A percentile compares a stretch with the other conserved stretches of the same genome.
Evolutionary conservation across 768 basidiomycete genomes (phyloP).

Genomic region (Neoboletus brunneissimus): DNA sequence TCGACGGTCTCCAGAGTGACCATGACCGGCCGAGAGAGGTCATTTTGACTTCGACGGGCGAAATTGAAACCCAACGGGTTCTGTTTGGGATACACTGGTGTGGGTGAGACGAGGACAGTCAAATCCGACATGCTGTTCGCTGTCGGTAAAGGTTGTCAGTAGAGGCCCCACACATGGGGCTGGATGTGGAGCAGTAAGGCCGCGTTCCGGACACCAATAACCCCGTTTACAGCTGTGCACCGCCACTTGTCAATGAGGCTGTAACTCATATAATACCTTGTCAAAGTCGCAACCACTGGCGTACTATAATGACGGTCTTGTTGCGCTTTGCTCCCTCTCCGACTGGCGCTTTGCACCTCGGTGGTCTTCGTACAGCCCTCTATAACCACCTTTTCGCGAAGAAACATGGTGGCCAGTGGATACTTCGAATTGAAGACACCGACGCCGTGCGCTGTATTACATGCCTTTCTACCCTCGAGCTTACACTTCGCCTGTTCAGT

Average conservation of each 20-base stretch:
- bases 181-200: too few relatives aligned
- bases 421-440: conserved; percentile 93
- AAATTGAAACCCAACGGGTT: conserved; percentile 29
- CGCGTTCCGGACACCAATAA: too few relatives aligned
- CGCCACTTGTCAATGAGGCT: background rate
- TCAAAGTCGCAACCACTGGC: background rate
- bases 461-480: background rate
- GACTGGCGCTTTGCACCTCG: conserved; percentile 91
- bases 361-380: conserved; percentile 90
- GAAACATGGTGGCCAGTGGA: conserved; percentile 84
- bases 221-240: background rate
- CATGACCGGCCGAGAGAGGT: conserved; percentile 31
- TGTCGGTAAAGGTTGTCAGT: background rate
- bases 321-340: conserved; percentile 97
- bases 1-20: conserved; percentile 31
- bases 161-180: background rate
- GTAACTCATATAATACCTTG: background rate
- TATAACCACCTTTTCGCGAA: conserved; percentile 88
- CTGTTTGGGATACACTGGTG: conserved; percentile 24
- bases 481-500: conserved; percentile 41
- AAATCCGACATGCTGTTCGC: conserved; percentile 29
- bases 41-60: conserved; percentile 29
- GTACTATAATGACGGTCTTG: conserved; percentile 45
- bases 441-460: conserved; percentile 65
- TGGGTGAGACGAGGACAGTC: conserved; percentile 34